A percentile compares a stretch with the other conserved stretches of the same genome.
phyloP scores from a whole-genome alignment of 768 basidiomycete species.

The Termitomyces sp. region DNA sequence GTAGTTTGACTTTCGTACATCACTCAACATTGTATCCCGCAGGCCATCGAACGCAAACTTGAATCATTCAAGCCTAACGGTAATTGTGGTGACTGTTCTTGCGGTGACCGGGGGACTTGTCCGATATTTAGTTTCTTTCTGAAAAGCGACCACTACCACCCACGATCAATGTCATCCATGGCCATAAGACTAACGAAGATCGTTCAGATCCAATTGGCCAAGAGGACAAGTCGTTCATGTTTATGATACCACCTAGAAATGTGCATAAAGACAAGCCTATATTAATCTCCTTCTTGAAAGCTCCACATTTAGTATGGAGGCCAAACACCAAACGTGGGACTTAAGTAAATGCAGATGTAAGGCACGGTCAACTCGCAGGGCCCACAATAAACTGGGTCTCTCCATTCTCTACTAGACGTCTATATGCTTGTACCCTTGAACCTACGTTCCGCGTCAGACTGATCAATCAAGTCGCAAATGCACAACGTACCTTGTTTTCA shows the following conservation, averaged over 20 bases:
- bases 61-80: not conserved
- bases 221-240: not conserved
- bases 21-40: not conserved
- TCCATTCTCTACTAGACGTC: conserved; percentile 12
- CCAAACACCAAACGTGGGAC: not conserved
- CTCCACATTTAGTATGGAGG: not conserved
- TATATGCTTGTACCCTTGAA: conserved; percentile 81
- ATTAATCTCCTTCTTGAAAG: not conserved
- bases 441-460: conserved; percentile 36
- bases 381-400: not conserved
- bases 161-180: too few relatives aligned
- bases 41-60: conserved; percentile 2
- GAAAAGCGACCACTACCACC: not conserved
- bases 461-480: not conserved
- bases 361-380: not conserved
- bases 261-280: not conserved
- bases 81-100: not conserved
- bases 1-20: not conserved
- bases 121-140: not conserved
- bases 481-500: conserved; percentile 68
- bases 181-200: not conserved
- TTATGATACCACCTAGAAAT: not conserved
- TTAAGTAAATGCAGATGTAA: not conserved
- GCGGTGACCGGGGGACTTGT: conserved; percentile 1
- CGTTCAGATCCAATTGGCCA: not conserved